These are phyloP conservation scores for Pythium guiyangense DNA, from an alignment of 352 stramenopile species.

Conservation along the genomic window DNA sequence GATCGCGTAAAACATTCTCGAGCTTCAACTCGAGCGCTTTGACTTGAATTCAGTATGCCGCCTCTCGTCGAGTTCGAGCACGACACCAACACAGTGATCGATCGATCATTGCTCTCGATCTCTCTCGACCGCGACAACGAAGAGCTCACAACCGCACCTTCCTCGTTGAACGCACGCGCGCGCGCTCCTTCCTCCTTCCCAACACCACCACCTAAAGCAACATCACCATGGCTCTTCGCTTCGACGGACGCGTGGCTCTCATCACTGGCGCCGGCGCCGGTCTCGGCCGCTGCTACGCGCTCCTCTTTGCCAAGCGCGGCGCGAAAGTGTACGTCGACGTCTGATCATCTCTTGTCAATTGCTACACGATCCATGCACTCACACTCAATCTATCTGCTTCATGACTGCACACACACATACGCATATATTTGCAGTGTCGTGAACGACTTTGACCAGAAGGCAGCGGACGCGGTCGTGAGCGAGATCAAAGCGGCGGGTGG, in stretches of 20 bases:
- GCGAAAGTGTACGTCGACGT: conserved; percentile 87
- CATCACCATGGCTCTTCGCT: conserved; percentile 55
- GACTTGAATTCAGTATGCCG: background rate
- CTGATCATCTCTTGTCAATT: no score
- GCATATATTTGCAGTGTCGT: conserved; percentile 50
- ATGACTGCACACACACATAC: no score
- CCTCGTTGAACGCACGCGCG: conserved; percentile 3
- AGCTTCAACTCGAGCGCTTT: background rate
- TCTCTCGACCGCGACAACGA: no score
- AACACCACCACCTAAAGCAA: conserved; percentile 1
- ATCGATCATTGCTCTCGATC: no score
- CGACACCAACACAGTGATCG: no score
- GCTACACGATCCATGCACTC: no score
- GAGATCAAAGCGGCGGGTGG: conserved; percentile 75
- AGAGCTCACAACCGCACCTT: conserved; percentile 9
- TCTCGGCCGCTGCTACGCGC: conserved; percentile 70
- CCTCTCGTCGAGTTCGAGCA: no score
- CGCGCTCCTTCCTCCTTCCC: conserved; percentile 6
- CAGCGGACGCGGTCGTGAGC: conserved; percentile 65
- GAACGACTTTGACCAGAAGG: conserved; percentile 65
- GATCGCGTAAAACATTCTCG: conserved; percentile 7
- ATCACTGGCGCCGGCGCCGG: conserved; percentile 72
- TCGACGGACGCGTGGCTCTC: conserved; percentile 71
- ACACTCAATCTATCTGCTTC: no score
- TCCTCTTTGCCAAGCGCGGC: conserved; percentile 66